Conservation (phyloP, 257 asterid species). For the Thymus mandschuricus region DNA sequence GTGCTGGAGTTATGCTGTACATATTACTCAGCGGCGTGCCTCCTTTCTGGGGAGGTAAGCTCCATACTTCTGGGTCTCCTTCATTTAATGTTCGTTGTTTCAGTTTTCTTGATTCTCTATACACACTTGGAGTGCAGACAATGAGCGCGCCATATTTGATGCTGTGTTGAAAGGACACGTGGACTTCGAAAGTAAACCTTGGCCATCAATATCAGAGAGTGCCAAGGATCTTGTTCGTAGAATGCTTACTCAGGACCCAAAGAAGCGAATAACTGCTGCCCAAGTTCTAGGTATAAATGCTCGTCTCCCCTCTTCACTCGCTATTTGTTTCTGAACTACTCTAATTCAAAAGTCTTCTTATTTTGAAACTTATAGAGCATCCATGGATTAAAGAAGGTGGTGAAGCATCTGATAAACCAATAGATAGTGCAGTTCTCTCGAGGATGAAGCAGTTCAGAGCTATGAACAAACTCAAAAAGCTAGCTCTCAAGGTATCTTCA, state of each 20-base stretch:
- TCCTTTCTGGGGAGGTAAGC: conserved; percentile 84
- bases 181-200: conserved; percentile 71
- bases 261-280: conserved; percentile 71
- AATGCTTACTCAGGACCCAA: conserved; percentile 72
- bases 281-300: conserved; percentile 68
- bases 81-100: no score
- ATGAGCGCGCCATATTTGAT: conserved; percentile 75
- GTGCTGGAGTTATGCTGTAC: conserved; percentile 88
- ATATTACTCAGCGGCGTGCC: conserved; percentile 88
- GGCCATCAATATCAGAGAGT: conserved; percentile 71
- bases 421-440: conserved; percentile 82
- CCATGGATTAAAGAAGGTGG: conserved; percentile 89
- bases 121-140: conserved; percentile 43
- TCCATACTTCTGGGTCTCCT: no score
- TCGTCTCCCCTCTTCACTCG: not conserved
- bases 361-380: conserved; percentile 50
- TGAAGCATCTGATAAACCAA: conserved; percentile 83
- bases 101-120: no score
- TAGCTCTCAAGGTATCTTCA: conserved; percentile 72
- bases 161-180: conserved; percentile 60
- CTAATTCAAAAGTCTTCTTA: no score
- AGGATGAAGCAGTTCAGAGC: conserved; percentile 97
- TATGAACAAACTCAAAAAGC: conserved; percentile 89
- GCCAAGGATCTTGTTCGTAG: conserved; percentile 78
- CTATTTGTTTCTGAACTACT: not conserved